These are phyloP conservation scores for Boletellus emodensis DNA, from an alignment of 768 basidiomycete species.

Conservation along the genomic window DNA sequence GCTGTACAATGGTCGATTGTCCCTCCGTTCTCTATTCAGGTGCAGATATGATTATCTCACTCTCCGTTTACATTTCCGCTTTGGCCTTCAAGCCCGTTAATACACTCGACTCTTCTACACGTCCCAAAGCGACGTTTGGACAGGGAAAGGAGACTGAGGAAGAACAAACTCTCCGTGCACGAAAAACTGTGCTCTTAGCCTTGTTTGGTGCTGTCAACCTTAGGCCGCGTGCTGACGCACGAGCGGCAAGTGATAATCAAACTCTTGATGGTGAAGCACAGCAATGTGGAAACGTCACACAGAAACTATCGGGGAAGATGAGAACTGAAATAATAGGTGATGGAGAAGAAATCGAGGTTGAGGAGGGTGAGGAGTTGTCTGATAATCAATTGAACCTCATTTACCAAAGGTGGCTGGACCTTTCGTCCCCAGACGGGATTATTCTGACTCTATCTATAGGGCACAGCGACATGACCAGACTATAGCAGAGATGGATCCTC, in stretches of 20 bases:
- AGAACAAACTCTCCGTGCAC: conserved; percentile 74
- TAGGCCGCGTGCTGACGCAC: conserved; percentile 53
- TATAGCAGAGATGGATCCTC: conserved; percentile 80
- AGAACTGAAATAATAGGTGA: conserved; percentile 72
- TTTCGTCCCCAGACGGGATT: not conserved
- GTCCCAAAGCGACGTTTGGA: conserved; percentile 47
- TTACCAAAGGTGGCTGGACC: conserved; percentile 64
- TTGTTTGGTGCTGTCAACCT: conserved; percentile 74
- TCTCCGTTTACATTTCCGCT: conserved; percentile 65
- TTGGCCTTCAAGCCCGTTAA: conserved; percentile 59
- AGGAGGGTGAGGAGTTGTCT: conserved; percentile 76
- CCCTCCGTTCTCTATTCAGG: conserved; percentile 69
- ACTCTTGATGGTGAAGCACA: conserved; percentile 30
- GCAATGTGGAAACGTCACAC: conserved; percentile 39
- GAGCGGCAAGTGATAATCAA: conserved; percentile 27
- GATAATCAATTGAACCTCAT: conserved; percentile 80
- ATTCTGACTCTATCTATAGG: conserved; percentile 37
- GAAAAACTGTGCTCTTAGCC: conserved; percentile 69
- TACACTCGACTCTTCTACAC: conserved; percentile 29
- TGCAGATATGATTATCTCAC: conserved; percentile 69
- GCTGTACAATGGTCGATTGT: conserved; percentile 74
- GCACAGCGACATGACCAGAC: conserved; percentile 77
- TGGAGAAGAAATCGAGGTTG: conserved; percentile 79
- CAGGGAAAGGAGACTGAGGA: conserved; percentile 78
- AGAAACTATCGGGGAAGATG: conserved; percentile 39